Evolutionary conservation across 2,329 filamentous ascomycete species (phyloP), one percentile per base, ranked within the genome.

Genomic region (Cladosporium colombiae): DNA sequence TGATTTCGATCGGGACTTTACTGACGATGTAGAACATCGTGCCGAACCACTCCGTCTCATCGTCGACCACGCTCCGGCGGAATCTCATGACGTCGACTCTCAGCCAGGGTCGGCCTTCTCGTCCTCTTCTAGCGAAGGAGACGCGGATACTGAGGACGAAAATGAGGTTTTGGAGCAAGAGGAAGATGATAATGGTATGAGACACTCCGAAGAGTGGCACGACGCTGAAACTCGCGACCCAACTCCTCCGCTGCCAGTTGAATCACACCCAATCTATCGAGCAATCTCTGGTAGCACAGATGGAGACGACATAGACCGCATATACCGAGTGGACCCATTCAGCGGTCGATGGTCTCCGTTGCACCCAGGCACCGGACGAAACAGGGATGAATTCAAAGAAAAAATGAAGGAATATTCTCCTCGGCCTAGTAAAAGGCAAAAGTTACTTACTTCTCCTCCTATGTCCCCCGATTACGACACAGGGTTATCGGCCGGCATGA

Each of bases 101-200:
- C 60, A 53, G 21, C 60, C 60, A n/a, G 33, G 21, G 13, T 62
- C 60, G 31, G 60, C 49, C 29, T 62, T 62, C 33, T 62, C 60
- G 4, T 10, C 33, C 14, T 37, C 49, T 53, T 62, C 59, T 13
- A 62, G 60, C 49, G 60, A 62, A 37, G 33, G 29, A 33, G 60
- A 53, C 10, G 60, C 40, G 14, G 49, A 62, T 27, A 49, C 59
- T 37, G 59, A 53, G 31, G 59, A 53, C 33, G 33, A 8, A 14
- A 35, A 35, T 27, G 49, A 62, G 37, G 59, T 7, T 21, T 31
- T 37, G 23, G 55, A 35, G 11, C n/a, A 40, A 23, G 31, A 57
- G 33, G 55, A 35, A 18, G 5, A 27, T 4, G n/a, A 40, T 5
- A 11, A 40, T n/a, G 13, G 23, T 40, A 2, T 33, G 14, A 13